These are phyloP conservation scores for Ziziphus jujuba DNA, from an alignment of 306 rosid species.

Conservation along the genomic window DNA sequence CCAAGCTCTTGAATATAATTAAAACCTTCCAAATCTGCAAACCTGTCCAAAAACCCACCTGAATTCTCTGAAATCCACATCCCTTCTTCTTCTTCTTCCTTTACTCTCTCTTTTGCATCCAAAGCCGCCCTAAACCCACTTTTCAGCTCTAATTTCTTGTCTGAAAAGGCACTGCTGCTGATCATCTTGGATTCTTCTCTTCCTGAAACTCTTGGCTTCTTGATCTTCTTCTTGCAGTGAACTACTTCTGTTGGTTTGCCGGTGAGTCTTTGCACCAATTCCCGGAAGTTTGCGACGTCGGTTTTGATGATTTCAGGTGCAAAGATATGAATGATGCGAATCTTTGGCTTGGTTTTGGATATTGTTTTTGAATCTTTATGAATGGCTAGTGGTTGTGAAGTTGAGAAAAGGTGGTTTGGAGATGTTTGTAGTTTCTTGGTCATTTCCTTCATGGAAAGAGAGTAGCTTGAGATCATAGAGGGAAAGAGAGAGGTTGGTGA, in stretches of 20 bases:
- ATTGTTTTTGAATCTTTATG: constrained; percentile 58
- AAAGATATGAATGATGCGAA: constrained; percentile 85
- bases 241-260: constrained; percentile 59
- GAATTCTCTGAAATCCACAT: constrained; percentile 44
- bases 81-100: constrained; percentile 43
- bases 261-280: constrained; percentile 76
- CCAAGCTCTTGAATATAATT: constrained; percentile 63
- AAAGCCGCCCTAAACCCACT: constrained; percentile 28
- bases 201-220: constrained; percentile 9
- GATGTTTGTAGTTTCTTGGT: constrained; percentile 28
- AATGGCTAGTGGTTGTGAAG: constrained; percentile 37
- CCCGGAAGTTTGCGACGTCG: constrained; percentile 77
- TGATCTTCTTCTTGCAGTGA: constrained; percentile 20
- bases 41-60: constrained; percentile 59
- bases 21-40: constrained; percentile 76
- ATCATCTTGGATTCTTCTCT: constrained; percentile 19
- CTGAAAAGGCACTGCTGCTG: constrained; percentile 2
- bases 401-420: constrained; percentile 15
- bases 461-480: neutral
- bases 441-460: constrained; percentile 43
- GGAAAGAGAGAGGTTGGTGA: constrained; percentile 6
- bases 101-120: constrained; percentile 38
- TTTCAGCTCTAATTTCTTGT: constrained; percentile 7
- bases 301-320: constrained; percentile 90
- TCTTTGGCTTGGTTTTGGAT: constrained; percentile 69